Evolutionary conservation across 116 monocot genomes (phyloP), one percentile per base, ranked within the genome.

Genomic region (Iris pallida): DNA sequence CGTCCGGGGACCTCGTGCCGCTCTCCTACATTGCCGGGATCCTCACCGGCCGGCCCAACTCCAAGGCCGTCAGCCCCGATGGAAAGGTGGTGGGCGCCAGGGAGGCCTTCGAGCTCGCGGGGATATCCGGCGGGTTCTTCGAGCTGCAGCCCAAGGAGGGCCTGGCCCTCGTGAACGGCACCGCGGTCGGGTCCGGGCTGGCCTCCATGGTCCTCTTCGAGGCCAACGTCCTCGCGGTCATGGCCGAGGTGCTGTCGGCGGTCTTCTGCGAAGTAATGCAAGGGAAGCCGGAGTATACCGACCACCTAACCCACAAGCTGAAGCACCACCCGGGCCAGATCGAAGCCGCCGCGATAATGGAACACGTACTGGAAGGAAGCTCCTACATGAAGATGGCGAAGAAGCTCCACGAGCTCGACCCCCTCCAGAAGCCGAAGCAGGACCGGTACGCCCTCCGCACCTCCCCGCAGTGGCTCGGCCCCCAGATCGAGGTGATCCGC

Each of bases 241-340:
- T 81, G 57, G 57, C 81, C 1, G 76, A 72, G 42, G 72, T 81
- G 4, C 14, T 81, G 11, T 81, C 81, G 14, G 71, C 71, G 9
- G 15, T 90, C 5, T 90, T 90, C 53, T 80, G 83, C 65, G 86
- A 90, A 68, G 90, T 83, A 13, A 89, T 89, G 89, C 71, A 79
- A 18, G 89, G 89, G 13, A 89, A 89, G 66, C 85, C 89, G 6
- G 85, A 90, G 82, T 90, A 45, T 70, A 84, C 87, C 9, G 86
- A 86, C 63, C 90, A 86, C 68, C 73, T 90, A 16, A 90, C 87
- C 16, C 83, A 90, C 72, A 90, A 82, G 69, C 72, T 90, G 57
- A 90, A 86, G 76, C 90, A 90, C 76, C 86, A 86, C 66, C 90
- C 90, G 4, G 86, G 90, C 4, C 86, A 86, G 55, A 90, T 90